Evolutionary conservation across 1,139 yeast species (phyloP), one percentile per base, ranked within the genome.

Genomic region (Hyphopichia pseudoburtonii): DNA sequence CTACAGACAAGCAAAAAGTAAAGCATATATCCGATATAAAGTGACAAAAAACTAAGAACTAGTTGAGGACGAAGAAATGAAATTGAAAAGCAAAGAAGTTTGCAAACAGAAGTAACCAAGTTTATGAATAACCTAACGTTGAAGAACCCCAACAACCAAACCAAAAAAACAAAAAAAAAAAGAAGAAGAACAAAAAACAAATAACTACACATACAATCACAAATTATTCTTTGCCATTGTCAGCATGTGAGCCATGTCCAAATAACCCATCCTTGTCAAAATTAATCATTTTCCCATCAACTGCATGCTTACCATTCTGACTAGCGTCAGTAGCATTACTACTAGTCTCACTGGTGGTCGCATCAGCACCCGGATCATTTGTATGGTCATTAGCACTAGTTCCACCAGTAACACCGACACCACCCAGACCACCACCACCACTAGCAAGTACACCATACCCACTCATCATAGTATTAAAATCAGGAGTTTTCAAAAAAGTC

Each of bases 251-350:
- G n/a, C n/a, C n/a, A n/a, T n/a, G n/a, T 6, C 23, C 23, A n/a
- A 48, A 49, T 26, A 50, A 42, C 5, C 54, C 54, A 19, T 19
- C 37, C 42, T 64, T 66, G 47, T 70, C 73, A 41, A 70, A 70
- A 48, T 70, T 70, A 37, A 70, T 62, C 66, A 70, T 64, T 44
- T 68, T 69, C 9, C 75, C 76, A 46, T 69, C 74, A 17, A 66
- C 73, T 25, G 54, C 55, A 30, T 58, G 60, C 27, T 56, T 49
- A 28, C 39, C 30, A 16, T 32, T 39, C 1, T 45, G 44, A n/a
- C 42, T 38, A 5, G 45, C 40, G 23, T 30, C 32, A 30, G 12
- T 21, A 7, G 23, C 14, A 29, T 17, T 17, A 14, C n/a, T 7
- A 18, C 14, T 29, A 5, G 23, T 8, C 8, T 14, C 16, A 21